Evolutionary conservation across 352 stramenopile species (phyloP).

Genomic region (Phytophthora fragariae): DNA sequence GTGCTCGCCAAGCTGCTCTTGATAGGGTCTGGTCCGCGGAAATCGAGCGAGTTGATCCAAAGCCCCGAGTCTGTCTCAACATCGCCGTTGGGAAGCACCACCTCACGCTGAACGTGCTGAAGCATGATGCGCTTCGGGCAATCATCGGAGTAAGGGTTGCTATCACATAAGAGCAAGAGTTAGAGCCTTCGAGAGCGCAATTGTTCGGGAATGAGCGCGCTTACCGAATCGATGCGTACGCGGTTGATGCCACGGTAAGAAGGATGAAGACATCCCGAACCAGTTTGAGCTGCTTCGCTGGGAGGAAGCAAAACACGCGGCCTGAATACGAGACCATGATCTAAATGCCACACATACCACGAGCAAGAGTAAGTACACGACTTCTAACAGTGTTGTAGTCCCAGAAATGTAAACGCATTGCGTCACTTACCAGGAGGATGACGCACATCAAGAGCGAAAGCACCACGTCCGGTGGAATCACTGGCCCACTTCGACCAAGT

Average conservation of each 20-base stretch:
- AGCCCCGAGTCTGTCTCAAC: conserved; percentile 66
- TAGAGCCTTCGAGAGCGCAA: not conserved
- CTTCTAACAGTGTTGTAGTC: not conserved
- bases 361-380: conserved; percentile 22
- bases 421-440: conserved; percentile 52
- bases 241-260: conserved; percentile 43
- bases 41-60: conserved; percentile 81
- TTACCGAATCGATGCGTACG: conserved; percentile 65
- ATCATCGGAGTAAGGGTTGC: conserved; percentile 78
- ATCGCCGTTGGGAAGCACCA: conserved; percentile 51
- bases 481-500: conserved; percentile 64
- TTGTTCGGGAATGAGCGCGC: not conserved
- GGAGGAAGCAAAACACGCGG: conserved; percentile 80
- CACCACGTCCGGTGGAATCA: conserved; percentile 65
- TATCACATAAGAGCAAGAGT: conserved; percentile 21
- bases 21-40: conserved; percentile 61
- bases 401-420: not conserved
- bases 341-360: conserved; percentile 26
- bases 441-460: conserved; percentile 57
- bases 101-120: conserved; percentile 73
- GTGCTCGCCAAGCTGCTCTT: conserved; percentile 52
- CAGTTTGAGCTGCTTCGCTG: conserved; percentile 43
- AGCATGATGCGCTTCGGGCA: conserved; percentile 77
- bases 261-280: conserved; percentile 54
- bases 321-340: conserved; percentile 62